phyloP scores from a whole-genome alignment of 495 filamentous ascomycete species.

The Neurospora sp. region DNA sequence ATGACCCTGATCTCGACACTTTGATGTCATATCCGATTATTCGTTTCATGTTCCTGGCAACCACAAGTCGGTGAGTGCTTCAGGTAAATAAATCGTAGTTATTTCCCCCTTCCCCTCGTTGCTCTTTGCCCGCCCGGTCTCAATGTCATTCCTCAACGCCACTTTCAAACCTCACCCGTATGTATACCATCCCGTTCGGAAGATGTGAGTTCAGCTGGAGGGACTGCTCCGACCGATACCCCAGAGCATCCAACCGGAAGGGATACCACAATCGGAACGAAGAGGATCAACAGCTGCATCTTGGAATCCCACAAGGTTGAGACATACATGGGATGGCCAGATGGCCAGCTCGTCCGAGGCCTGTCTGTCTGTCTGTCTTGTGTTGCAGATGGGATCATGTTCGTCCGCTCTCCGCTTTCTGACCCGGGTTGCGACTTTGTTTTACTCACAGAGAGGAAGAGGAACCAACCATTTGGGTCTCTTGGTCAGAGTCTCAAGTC shows the following conservation, averaged over 20 bases:
- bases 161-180: neutral
- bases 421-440: neutral
- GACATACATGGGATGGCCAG: neutral
- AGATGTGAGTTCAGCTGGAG: neutral
- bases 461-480: neutral
- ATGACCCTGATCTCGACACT: neutral
- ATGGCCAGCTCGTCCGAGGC: neutral
- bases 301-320: neutral
- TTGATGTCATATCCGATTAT: neutral
- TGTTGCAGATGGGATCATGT: neutral
- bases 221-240: neutral
- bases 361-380: neutral
- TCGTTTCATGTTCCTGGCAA: neutral
- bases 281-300: neutral
- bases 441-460: neutral
- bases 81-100: neutral
- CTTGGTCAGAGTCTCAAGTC: neutral
- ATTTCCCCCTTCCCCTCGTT: neutral
- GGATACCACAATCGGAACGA: neutral
- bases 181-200: neutral
- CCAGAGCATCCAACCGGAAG: neutral
- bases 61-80: neutral
- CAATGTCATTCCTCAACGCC: neutral
- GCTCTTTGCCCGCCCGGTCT: neutral
- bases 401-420: neutral